A percentile compares a stretch with the other conserved stretches of the same genome.
Conservation (phyloP, 2,329 filamentous ascomycete genomes). For the Neonectria hederae region DNA sequence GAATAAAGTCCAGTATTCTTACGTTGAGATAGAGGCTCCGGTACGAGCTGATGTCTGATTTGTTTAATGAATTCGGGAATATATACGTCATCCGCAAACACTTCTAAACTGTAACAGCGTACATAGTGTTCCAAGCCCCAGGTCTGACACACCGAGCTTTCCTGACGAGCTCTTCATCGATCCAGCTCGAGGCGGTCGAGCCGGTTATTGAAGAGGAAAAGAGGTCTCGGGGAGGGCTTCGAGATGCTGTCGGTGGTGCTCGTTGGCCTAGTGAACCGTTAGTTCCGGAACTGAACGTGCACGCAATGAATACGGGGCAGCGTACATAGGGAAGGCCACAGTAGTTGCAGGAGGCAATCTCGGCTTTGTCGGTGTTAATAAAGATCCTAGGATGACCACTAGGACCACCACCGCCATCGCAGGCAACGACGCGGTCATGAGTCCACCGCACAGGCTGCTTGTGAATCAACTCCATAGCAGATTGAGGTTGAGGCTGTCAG, state of each 20-base stretch:
- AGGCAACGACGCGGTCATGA: constrained; percentile 81
- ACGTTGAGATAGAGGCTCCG: constrained; percentile 2
- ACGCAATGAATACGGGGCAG: constrained; percentile 21
- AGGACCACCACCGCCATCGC: constrained; percentile 91
- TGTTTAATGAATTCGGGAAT: constrained; percentile 37
- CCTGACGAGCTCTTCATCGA: constrained; percentile 20
- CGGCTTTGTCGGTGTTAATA: constrained; percentile 97
- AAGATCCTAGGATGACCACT: constrained; percentile 92
- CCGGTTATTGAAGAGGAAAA: constrained; percentile 75
- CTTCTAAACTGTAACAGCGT: constrained; percentile 27
- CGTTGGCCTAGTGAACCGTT: constrained; percentile 73
- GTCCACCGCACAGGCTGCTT: constrained; percentile 94
- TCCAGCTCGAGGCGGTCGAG: constrained; percentile 25
- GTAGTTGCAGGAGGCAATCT: constrained; percentile 91
- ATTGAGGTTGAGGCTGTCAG: constrained; percentile 81
- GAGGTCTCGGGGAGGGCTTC: constrained; percentile 82
- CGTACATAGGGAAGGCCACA: constrained; percentile 93
- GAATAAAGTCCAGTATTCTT: not conserved
- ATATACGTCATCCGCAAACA: constrained; percentile 36
- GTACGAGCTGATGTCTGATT: constrained; percentile 19
- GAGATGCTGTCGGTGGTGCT: constrained; percentile 85
- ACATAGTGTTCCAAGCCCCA: constrained; percentile 22
- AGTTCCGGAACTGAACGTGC: constrained; percentile 6
- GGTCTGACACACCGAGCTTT: constrained; percentile 22
- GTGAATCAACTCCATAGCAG: constrained; percentile 96